Evolutionary conservation across 805 yeast genomes (phyloP).

Genomic region (Cyberlindnera euphorbiae): DNA sequence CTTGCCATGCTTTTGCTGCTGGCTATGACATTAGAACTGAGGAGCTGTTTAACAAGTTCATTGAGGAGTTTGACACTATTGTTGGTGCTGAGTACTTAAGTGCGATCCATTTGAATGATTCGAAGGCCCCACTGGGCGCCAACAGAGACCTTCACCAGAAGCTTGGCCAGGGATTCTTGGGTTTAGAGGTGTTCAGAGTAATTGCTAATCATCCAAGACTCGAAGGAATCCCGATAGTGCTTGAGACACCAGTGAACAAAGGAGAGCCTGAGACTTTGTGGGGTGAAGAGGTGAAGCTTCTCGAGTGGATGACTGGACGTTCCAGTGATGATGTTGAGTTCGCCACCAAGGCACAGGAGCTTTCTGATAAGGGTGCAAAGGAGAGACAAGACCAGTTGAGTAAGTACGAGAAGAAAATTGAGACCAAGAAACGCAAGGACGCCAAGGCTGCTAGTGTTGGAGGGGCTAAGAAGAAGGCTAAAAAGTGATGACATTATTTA

Average conservation of each 20-base stretch:
- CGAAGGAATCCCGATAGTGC: slow-evolving; percentile 65
- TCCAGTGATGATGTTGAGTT: slow-evolving; percentile 50
- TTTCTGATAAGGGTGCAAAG: slow-evolving; percentile 56
- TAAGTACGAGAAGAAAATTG: slow-evolving; percentile 13
- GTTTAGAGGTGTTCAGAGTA: slow-evolving; percentile 76
- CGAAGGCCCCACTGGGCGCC: slow-evolving; percentile 89
- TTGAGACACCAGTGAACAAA: slow-evolving; percentile 80
- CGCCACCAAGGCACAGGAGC: slow-evolving; percentile 38
- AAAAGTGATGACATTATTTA: slow-evolving; percentile 1
- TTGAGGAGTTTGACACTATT: slow-evolving; percentile 68
- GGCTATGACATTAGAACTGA: slow-evolving; percentile 81
- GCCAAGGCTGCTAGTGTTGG: slow-evolving; percentile 8
- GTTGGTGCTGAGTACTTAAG: slow-evolving; percentile 73
- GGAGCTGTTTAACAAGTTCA: slow-evolving; percentile 56
- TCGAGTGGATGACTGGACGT: slow-evolving; percentile 76
- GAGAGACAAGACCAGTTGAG: slow-evolving; percentile 41
- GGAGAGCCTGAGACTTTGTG: slow-evolving; percentile 50
- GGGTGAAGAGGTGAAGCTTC: slow-evolving; percentile 75
- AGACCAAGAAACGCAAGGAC: slow-evolving; percentile 9
- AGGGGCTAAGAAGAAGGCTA: slow-evolving; percentile 12
- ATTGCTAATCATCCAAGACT: slow-evolving; percentile 66
- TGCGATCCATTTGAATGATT: slow-evolving; percentile 88
- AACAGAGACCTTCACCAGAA: slow-evolving; percentile 89
- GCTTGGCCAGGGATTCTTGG: slow-evolving; percentile 84
- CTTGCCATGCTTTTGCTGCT: slow-evolving; percentile 95